Conservation (phyloP, 164 flowering plant genomes). For the Magnolia kwangsiensis region DNA sequence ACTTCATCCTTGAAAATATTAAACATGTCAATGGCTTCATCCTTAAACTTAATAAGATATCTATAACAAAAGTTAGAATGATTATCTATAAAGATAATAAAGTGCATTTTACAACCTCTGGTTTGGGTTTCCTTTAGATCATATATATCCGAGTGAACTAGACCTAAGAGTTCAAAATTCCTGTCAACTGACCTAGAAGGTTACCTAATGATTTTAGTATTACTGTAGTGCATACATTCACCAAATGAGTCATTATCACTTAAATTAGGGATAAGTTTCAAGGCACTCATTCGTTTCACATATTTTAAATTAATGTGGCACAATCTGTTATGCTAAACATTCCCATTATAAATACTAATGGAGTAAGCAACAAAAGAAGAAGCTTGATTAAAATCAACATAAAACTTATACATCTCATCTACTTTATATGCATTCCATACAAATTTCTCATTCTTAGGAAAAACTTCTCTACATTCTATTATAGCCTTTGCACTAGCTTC, state of each 20-base stretch:
- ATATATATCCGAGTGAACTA: conserved; percentile 14
- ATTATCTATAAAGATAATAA: conserved; percentile 12
- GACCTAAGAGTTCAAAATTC: not conserved
- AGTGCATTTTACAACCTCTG: conserved; percentile 13
- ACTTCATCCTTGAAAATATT: not conserved
- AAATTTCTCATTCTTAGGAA: conserved; percentile 10
- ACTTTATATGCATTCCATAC: conserved; percentile 15
- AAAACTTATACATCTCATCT: not conserved
- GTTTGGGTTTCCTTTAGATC: conserved; percentile 4
- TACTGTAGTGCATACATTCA: conserved; percentile 6
- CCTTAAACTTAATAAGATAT: conserved; percentile 7
- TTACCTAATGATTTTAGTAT: conserved; percentile 6
- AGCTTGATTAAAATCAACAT: not conserved
- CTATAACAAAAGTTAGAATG: conserved; percentile 1
- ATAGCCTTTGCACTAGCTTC: no score
- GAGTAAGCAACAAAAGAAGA: conserved; percentile 1
- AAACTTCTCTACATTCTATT: conserved; percentile 1
- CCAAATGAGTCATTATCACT: not conserved
- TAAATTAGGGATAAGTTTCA: not conserved
- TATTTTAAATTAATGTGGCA: conserved; percentile 4
- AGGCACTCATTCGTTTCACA: conserved; percentile 6
- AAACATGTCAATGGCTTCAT: not conserved
- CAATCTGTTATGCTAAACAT: conserved; percentile 18
- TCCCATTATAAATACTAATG: not conserved
- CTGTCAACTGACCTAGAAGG: not conserved